A percentile compares a stretch with the other conserved stretches of the same genome.
Evolutionary conservation across 2,329 filamentous ascomycete species (phyloP).

Genomic region (Ophiosphaerella herpotricha): DNA sequence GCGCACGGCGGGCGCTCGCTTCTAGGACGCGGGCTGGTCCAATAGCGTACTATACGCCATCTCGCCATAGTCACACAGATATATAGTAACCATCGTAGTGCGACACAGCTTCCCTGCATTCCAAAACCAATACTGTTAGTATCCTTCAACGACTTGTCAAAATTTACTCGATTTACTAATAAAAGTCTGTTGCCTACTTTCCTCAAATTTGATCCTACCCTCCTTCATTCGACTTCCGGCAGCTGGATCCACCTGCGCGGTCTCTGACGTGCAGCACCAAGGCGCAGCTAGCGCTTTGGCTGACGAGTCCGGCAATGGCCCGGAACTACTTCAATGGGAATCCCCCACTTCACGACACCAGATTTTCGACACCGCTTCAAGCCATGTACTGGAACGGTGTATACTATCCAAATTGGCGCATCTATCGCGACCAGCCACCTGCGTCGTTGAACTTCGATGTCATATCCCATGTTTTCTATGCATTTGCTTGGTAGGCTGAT

Average conservation of each 20-base stretch:
- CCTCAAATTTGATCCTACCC: neutral
- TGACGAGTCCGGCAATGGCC: constrained; percentile 36
- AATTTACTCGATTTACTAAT: constrained; percentile 1
- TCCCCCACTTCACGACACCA: constrained; percentile 27
- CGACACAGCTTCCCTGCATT: constrained; percentile 4
- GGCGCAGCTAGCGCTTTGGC: constrained; percentile 37
- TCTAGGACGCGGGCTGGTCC: constrained; percentile 1
- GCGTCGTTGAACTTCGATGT: constrained; percentile 74
- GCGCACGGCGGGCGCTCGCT: constrained; percentile 4
- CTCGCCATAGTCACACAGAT: constrained; percentile 8
- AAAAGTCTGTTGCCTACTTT: neutral
- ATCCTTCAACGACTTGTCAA: constrained; percentile 1
- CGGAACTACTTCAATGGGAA: constrained; percentile 26
- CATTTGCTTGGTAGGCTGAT: constrained; percentile 66
- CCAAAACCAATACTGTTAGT: too few species aligned
- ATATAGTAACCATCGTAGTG: constrained; percentile 12
- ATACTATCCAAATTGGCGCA: constrained; percentile 80
- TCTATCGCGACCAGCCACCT: constrained; percentile 74
- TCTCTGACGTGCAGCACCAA: constrained; percentile 33
- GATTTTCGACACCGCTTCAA: constrained; percentile 35
- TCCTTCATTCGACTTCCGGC: constrained; percentile 1
- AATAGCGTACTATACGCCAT: constrained; percentile 3
- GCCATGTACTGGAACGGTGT: constrained; percentile 68
- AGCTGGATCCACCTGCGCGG: constrained; percentile 19
- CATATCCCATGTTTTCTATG: constrained; percentile 82